phyloP scores from a whole-genome alignment of 2,329 filamentous ascomycete genomes.

The Penicillium glabrum region DNA sequence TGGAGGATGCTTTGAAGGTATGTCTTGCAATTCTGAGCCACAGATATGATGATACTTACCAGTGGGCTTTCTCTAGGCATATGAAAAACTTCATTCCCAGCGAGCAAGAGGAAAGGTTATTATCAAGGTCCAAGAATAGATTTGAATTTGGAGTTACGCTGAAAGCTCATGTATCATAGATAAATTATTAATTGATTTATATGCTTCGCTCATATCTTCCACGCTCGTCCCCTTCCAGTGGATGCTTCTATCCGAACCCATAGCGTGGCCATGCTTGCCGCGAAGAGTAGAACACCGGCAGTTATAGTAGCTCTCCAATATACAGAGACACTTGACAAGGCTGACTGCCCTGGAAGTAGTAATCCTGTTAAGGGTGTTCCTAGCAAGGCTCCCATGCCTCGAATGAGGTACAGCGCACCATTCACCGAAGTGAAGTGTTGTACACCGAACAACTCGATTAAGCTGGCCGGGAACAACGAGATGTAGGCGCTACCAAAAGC shows the following conservation, averaged over 20 bases:
- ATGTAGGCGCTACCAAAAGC: conserved; percentile 42
- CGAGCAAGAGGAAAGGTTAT: neutral
- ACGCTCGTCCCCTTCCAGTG: conserved; percentile 19
- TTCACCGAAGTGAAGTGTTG: conserved; percentile 40
- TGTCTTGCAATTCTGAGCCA: neutral
- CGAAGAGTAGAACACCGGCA: conserved; percentile 26
- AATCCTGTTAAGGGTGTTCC: conserved; percentile 38
- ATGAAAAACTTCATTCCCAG: neutral
- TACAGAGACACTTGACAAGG: conserved; percentile 17
- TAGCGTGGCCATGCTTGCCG: conserved; percentile 26
- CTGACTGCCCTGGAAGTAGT: conserved; percentile 24
- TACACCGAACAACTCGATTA: conserved; percentile 41
- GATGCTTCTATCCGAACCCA: conserved; percentile 30
- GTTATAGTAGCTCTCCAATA: conserved; percentile 27
- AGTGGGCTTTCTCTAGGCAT: neutral
- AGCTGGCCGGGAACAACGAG: conserved; percentile 38
- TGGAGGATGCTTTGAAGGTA: neutral
- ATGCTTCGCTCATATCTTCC: conserved; percentile 19
- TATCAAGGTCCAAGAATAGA: neutral
- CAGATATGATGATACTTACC: neutral
- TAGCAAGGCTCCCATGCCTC: conserved; percentile 38
- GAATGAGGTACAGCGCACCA: conserved; percentile 40
- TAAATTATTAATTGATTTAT: neutral
- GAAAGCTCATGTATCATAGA: neutral
- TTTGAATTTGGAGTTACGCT: neutral